Base-by-base conservation (phyloP, 2,329 filamentous ascomycete species). In the Diaporthe sp. region DNA sequence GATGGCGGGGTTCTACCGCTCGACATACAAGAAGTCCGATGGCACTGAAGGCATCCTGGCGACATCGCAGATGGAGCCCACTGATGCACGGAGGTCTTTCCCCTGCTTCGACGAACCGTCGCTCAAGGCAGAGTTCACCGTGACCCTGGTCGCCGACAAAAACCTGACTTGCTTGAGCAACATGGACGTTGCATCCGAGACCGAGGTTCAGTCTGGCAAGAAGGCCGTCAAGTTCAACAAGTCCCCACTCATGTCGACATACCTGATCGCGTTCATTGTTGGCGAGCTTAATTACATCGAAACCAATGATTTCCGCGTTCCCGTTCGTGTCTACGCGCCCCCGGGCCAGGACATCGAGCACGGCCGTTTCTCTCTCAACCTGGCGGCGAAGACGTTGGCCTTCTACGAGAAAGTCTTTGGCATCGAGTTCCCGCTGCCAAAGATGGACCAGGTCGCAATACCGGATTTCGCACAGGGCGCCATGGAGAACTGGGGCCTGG, bases 401-500 rank as follows among this genome's bases (percentile, higher is more conserved):
- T 98, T 98, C 84, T 98, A 98, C 86, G 96, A 98, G 84, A 95
- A 97, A 85, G 94, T 95, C 3, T 98, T 98, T 79, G 94, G 94
- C 78, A 96, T 92, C 82, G 87, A 93, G 42, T 98, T 97, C 82
- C 95, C 95, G 9, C 87, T 97, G 55, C 95, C 95, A 70, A 97
- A 97, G 89, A 97, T 97, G 94, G 95, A 97, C 84, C 97, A 97
- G 93, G 92, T 97, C 79, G 96, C 96, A 58, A 96, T 98, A 81
- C 96, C 96, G 22, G 96, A 98, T 82, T 98, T 98, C 82, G 95
- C 95, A 68, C 95, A 95, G 66, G 96, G 96, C 77, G 96, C 96
- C 75, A 98, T 98, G 96, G 96, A 98, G 88, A 98, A 98, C 84
- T 98, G 96, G 96, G 96, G 96, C 82, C 87, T 98, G 70, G 92